A percentile compares a stretch with the other conserved stretches of the same genome.
These are phyloP conservation scores for Cutaneotrichosporon sp. DNA, from an alignment of 1,284 basidiomycete genomes.

Conservation along the genomic window DNA sequence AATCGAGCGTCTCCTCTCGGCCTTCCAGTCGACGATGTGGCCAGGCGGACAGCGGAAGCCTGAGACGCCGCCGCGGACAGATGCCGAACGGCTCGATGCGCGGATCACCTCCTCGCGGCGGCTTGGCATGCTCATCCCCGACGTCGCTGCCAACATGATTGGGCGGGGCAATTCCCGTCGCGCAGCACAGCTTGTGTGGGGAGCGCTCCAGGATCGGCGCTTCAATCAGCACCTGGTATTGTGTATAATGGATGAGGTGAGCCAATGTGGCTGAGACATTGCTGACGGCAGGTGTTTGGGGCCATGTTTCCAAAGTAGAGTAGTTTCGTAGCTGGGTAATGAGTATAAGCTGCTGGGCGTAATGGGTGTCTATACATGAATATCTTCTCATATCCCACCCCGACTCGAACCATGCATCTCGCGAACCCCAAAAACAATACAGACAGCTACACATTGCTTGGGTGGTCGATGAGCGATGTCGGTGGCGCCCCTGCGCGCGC, in stretches of 20 bases:
- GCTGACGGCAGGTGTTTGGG: not conserved
- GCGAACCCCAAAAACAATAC: too few relatives aligned
- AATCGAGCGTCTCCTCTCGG: constrained; percentile 61
- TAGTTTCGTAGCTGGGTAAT: too few relatives aligned
- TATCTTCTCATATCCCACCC: too few relatives aligned
- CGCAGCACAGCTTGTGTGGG: constrained; percentile 83
- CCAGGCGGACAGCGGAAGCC: constrained; percentile 69
- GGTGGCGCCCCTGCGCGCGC: too few relatives aligned
- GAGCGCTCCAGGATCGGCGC: constrained; percentile 83
- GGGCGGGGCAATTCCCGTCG: constrained; percentile 86
- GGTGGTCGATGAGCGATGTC: constrained; percentile 1
- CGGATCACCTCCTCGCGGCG: constrained; percentile 81
- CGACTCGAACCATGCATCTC: too few relatives aligned
- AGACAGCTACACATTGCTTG: not conserved
- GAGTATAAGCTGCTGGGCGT: not conserved
- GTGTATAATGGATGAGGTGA: constrained; percentile 78
- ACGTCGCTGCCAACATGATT: constrained; percentile 92
- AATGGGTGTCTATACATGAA: too few relatives aligned
- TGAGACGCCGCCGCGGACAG: constrained; percentile 60
- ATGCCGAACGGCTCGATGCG: constrained; percentile 71
- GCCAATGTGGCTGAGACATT: not conserved
- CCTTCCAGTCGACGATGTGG: constrained; percentile 73
- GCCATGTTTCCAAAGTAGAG: not conserved
- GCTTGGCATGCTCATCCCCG: constrained; percentile 73
- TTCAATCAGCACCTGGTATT: constrained; percentile 89